Evolutionary conservation across 2,329 filamentous ascomycete species (phyloP), one percentile per base, ranked within the genome.

Genomic region (Fusarium austroafricanum): DNA sequence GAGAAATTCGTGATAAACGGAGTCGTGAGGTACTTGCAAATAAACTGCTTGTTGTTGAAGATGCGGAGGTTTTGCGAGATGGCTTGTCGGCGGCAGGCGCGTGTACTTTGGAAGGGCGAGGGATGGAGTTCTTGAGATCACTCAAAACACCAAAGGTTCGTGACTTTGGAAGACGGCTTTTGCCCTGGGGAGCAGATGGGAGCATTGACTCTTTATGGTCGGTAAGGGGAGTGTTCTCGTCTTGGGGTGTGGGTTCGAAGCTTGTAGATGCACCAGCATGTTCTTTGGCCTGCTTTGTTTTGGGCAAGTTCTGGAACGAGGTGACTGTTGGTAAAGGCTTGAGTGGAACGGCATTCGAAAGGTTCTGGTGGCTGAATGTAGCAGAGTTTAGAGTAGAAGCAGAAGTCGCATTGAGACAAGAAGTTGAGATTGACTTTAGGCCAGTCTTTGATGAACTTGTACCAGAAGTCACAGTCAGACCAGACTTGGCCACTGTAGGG

Each of bases 121-220:
- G 83, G 3, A 84, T 77, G 1, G 83, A 82, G 4, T 79, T 77
- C 8, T 81, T 83, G 37, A 86, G 63, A 12, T 79, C 83, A 9
- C 81, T 81, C 12, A 86, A 70, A 2, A 82, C 79, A 23, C 69
- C 79, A 66, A 84, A 75, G 2, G 84, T 84, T 26, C 78, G 77
- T 8, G 83, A 84, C 57, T 78, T 84, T 10, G 83, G 80, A 2
- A 85, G 62, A 29, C 73, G 78, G 15, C 68, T 75, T 43, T 71
- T 73, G 10, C 21, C 50, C 11, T 47, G 54, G 12, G 39, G n/a
- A 8, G 45, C 21, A 12, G 28, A 9, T 23, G 39, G 29, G 2
- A 45, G 54, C 14, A 21, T 59, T 33, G 43, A 43, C 21, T 35
- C 47, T 54, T 43, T 62, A 9, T 42, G 33, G 9, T 26, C 31